phyloP scores from a whole-genome alignment of 2,329 filamentous ascomycete species.

The Fusarium annulatum region DNA sequence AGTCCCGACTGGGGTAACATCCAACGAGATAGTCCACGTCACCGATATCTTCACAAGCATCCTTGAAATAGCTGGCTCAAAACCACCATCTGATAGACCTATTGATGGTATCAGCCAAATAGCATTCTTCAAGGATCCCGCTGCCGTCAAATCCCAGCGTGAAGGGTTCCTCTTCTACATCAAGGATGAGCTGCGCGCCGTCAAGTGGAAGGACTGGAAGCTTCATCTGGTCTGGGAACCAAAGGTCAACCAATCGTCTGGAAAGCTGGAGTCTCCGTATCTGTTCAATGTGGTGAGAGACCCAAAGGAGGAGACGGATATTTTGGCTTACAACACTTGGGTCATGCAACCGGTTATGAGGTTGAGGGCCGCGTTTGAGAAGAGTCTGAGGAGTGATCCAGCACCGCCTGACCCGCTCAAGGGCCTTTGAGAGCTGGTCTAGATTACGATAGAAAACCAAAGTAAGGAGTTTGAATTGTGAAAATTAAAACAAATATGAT shows the following conservation, averaged over 20 bases:
- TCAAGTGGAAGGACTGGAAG: conserved; percentile 53
- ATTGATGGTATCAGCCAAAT: conserved; percentile 49
- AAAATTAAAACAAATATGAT: neutral
- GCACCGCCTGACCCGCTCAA: conserved; percentile 49
- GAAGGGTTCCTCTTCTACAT: conserved; percentile 50
- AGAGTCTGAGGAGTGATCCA: conserved; percentile 46
- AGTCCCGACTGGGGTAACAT: conserved; percentile 41
- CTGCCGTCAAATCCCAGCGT: conserved; percentile 23
- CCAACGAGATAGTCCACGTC: conserved; percentile 49
- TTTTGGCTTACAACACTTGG: conserved; percentile 49
- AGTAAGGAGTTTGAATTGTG: fast-evolving
- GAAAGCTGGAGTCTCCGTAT: conserved; percentile 48
- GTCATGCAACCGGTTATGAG: conserved; percentile 48
- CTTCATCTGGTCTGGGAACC: conserved; percentile 51
- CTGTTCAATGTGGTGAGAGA: conserved; percentile 48
- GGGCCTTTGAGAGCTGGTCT: neutral
- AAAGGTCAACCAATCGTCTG: conserved; percentile 48
- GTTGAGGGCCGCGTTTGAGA: conserved; percentile 42
- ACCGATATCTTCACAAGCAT: conserved; percentile 50
- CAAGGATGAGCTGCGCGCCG: conserved; percentile 49
- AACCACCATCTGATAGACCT: conserved; percentile 43
- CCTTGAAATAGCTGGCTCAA: conserved; percentile 39
- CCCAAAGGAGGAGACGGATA: conserved; percentile 50
- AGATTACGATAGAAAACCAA: neutral
- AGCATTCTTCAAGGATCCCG: conserved; percentile 42